These are phyloP conservation scores for Citrus inodora DNA, from an alignment of 345 rosid genomes.

Conservation along the genomic window DNA sequence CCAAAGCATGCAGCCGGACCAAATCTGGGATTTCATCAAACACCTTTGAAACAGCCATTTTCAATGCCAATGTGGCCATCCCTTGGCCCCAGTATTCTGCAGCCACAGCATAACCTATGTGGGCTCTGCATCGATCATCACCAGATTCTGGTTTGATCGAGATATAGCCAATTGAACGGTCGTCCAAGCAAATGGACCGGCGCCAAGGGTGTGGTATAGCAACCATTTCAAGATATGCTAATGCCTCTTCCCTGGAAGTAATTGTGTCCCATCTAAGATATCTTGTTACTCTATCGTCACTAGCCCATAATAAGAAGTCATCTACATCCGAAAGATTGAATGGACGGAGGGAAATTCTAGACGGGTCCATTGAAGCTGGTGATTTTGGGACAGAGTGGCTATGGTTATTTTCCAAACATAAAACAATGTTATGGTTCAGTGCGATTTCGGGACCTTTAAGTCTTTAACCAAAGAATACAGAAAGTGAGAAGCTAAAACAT, in stretches of 20 bases:
- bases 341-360: conserved; percentile 45
- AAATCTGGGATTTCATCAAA: conserved; percentile 32
- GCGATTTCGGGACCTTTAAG: too few relatives aligned
- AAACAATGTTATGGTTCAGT: too few relatives aligned
- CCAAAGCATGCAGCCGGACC: conserved; percentile 58
- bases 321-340: conserved; percentile 43
- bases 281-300: conserved; percentile 41
- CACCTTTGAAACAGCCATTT: conserved; percentile 29
- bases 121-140: conserved; percentile 36
- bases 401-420: too few relatives aligned
- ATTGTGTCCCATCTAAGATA: conserved; percentile 42
- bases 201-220: conserved; percentile 45
- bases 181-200: conserved; percentile 45
- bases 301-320: conserved; percentile 47
- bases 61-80: conserved; percentile 33
- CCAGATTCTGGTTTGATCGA: conserved; percentile 34
- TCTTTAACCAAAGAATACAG: too few relatives aligned
- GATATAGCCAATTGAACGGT: conserved; percentile 38
- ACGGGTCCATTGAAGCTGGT: conserved; percentile 19
- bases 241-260: conserved; percentile 38
- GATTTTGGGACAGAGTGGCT: too few relatives aligned
- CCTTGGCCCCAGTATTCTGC: conserved; percentile 46
- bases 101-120: conserved; percentile 34
- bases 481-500: too few relatives aligned
- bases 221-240: conserved; percentile 22